These are phyloP conservation scores for Fusarium sp. DNA, from an alignment of 2,329 filamentous ascomycete species.

Conservation along the genomic window DNA sequence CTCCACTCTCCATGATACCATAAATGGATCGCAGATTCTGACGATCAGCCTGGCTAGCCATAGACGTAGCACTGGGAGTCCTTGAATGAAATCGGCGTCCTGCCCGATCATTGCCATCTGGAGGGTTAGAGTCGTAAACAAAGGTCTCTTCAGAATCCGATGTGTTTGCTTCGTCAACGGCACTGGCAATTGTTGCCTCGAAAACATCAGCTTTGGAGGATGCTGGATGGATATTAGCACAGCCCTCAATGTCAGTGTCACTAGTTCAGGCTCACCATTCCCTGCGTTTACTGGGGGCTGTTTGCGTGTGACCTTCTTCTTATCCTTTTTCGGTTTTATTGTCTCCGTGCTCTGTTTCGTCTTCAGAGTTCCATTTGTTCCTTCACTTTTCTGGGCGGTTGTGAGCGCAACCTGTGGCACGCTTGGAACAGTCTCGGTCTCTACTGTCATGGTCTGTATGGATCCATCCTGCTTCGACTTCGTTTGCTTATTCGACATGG, in stretches of 20 bases:
- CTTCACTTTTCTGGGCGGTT: constrained; percentile 69
- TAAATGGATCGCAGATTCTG: constrained; percentile 72
- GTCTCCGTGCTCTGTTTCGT: constrained; percentile 94
- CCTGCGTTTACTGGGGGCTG: constrained; percentile 74
- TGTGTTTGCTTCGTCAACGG: constrained; percentile 94
- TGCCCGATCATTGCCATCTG: constrained; percentile 66
- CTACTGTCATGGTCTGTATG: constrained; percentile 91
- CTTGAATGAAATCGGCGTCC: constrained; percentile 88
- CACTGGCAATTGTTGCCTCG: constrained; percentile 94
- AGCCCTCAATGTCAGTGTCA: constrained; percentile 8
- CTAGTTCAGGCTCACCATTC: constrained; percentile 63
- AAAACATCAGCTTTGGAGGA: constrained; percentile 94
- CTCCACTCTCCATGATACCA: constrained; percentile 69
- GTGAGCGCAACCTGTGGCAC: constrained; percentile 85
- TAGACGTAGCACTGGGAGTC: constrained; percentile 92
- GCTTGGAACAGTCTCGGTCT: constrained; percentile 94
- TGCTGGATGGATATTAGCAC: constrained; percentile 27
- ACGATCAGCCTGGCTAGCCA: constrained; percentile 73
- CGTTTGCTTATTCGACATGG: constrained; percentile 69
- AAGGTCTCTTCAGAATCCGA: constrained; percentile 99
- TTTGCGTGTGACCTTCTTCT: constrained; percentile 82
- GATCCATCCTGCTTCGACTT: constrained; percentile 82
- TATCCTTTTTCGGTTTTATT: constrained; percentile 92
- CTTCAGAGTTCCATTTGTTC: constrained; percentile 76
- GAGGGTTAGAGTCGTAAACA: constrained; percentile 97